Base-by-base conservation (phyloP, 2,329 filamentous ascomycete genomes). In the Hypomyces rosellus region DNA sequence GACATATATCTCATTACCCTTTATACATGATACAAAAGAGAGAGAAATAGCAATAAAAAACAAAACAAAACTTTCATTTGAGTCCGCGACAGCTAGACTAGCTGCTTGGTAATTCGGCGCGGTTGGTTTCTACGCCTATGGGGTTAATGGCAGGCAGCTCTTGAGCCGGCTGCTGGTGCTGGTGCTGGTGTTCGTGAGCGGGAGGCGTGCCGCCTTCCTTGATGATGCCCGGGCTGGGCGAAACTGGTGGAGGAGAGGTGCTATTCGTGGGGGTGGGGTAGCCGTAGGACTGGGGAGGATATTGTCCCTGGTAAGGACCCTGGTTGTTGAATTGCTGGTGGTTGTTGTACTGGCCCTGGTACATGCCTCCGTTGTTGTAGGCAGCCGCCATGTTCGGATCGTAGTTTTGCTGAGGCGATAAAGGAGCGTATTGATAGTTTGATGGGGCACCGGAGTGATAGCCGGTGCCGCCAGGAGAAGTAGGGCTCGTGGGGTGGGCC, bases 61-160 rank as follows among this genome's bases (percentile, higher is more conserved):
- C 12, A 36, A 25, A 30, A 8, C 5, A 25, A 25, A 22, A 42
- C 40, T 22, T 20, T 22, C 9, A n/a, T 33, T 33, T 34, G 14
- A 11, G 16, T 25, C 15, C 14, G 7, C 41, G 4, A 40, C 7
- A 39, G 7, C 14, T 39, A 4, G 37, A 18, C 37, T 39, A 39
- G 16, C 12, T 39, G 40, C 42, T 39, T 34, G 15, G 34, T 39
- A 69, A 55, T 53, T 69, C 65, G 4, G 65, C 66, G 15, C 66
- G 59, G 54, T 69, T 69, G 22, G 49, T 57, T 52, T 64, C 62
- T 3, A 59, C 61, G 4, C 66, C 66, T 22, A 66, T 3, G 3
- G 63, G 61, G 45, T 61, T 57, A 15, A 59, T 53, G 36, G 61
- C 51, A n/a, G 59, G 57, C 49, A 68, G 45, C 54, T 68, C 65